Evolutionary conservation across 768 basidiomycete species (phyloP), one percentile per base, ranked within the genome.

Genomic region (Peribolospora baueri): DNA sequence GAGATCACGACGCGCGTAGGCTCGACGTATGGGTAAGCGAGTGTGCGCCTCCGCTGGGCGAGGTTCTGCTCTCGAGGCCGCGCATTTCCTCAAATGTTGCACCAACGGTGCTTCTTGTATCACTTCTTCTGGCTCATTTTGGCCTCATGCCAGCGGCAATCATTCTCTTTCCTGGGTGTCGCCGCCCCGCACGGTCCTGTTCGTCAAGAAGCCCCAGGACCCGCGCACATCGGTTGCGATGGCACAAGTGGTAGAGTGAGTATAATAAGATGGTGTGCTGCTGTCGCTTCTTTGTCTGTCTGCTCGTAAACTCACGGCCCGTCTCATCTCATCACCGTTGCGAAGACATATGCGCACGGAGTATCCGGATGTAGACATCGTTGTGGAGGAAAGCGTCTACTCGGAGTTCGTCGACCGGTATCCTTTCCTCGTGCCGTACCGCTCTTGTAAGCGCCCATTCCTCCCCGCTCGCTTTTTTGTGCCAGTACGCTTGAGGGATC

Each of bases 121-220:
- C 3, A 39, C 38, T 7, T 7, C 7, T 5, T 5, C 37, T 13
- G 37, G 42, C 8, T 9, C 25, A 5, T 10, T 3, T 13, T 46
- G 11, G 37, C 8, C 5, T 4, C 0, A 3, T 5, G 9, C 13
- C 47, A 60, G 59, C 25, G 59, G 59, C 10, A 55, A 54, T 4
- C 59, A 60, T 38, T 55, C 59, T 13, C 51, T 60, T 2, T 25
- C 42, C 36, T 60, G 56, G 56, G 48, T 55, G 5, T 37, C 53
- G 5, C 48, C 55, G 40, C 57, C 57, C 3, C 40, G 37, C 1
- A 56, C 51, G 11, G 43, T 70, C 36, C 60, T 70, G 13, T 57
- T 70, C 5, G 61, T 69, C 11, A 67, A 67, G 59, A 70, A 70
- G 56, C 62, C 60, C 5, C 53, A 66, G 47, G 68, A 69, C 56